Percentiles rank a stretch among this genome's conserved stretches.
These are phyloP conservation scores for Chaetomiaceae sp. DNA, from an alignment of 2,329 filamentous ascomycete genomes.

Conservation along the genomic window DNA sequence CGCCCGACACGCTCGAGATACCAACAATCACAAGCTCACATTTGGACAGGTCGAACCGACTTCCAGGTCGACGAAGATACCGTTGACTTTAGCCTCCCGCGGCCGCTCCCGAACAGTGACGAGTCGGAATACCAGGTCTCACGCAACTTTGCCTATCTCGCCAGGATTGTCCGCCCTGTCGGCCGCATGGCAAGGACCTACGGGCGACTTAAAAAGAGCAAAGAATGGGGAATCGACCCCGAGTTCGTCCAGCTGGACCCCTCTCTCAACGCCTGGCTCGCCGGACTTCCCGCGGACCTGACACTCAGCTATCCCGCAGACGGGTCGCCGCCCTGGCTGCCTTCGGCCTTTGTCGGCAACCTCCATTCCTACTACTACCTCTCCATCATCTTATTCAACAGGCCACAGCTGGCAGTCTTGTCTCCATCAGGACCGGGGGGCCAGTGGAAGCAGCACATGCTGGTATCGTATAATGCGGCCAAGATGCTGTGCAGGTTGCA, in stretches of 20 bases:
- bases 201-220: conserved; percentile 64
- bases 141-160: conserved; percentile 77
- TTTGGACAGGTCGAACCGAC: conserved; percentile 63
- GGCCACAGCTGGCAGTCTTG: conserved; percentile 76
- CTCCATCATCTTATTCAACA: conserved; percentile 77
- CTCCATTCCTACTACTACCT: conserved; percentile 86
- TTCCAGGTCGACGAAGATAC: conserved; percentile 69
- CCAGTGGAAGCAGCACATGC: conserved; percentile 84
- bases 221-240: conserved; percentile 81
- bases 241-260: conserved; percentile 76
- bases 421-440: conserved; percentile 66
- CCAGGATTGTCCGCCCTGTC: conserved; percentile 72
- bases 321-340: conserved; percentile 75
- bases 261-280: conserved; percentile 69
- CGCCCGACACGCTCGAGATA: neutral
- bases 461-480: conserved; percentile 77
- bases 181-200: conserved; percentile 73
- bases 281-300: conserved; percentile 72
- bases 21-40: conserved; percentile 2
- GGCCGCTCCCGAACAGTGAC: conserved; percentile 62
- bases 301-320: conserved; percentile 72
- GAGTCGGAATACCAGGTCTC: conserved; percentile 72
- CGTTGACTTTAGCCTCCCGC: conserved; percentile 67
- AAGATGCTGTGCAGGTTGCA: conserved; percentile 82
- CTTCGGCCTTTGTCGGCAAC: conserved; percentile 84